phyloP scores from a whole-genome alignment of 169 alveolate genomes.

The Cryptosporidium sp. region DNA sequence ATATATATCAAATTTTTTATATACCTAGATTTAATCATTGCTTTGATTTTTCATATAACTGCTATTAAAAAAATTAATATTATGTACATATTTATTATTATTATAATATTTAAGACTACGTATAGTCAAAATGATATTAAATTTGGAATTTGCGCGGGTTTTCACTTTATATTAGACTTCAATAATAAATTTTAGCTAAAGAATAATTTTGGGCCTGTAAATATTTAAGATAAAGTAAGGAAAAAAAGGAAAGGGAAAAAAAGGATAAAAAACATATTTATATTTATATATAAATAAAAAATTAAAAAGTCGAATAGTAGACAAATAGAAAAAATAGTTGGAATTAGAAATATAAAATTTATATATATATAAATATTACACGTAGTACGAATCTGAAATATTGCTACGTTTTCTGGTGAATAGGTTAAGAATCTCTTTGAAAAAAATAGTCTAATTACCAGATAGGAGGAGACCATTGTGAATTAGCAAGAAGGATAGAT shows the following conservation, averaged over 20 bases:
- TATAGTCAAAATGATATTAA: not conserved
- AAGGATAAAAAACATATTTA: not conserved
- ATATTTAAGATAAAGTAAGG: not conserved
- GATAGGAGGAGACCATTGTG: not conserved
- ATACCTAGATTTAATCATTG: too few relatives aligned
- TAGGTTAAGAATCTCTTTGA: not conserved
- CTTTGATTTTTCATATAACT: not conserved
- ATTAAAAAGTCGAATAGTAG: slow-evolving; percentile 2
- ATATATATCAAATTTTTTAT: too few relatives aligned
- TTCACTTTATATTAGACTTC: not conserved
- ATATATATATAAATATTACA: not conserved
- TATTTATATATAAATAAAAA: too few relatives aligned
- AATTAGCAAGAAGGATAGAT: not conserved
- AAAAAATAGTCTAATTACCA: not conserved
- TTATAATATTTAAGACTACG: not conserved
- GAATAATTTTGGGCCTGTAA: not conserved
- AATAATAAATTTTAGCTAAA: not conserved
- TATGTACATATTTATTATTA: too few relatives aligned
- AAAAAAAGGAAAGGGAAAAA: not conserved
- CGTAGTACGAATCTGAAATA: not conserved
- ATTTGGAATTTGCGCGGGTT: not conserved
- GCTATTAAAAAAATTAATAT: too few relatives aligned
- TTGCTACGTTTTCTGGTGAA: not conserved
- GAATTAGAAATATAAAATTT: slow-evolving; percentile 4
- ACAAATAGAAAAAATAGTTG: slow-evolving; percentile 15